Percentiles rank a stretch among this genome's conserved stretches.
Evolutionary conservation across 1,284 basidiomycete genomes (phyloP).

Genomic region (Malassezia globosa): DNA sequence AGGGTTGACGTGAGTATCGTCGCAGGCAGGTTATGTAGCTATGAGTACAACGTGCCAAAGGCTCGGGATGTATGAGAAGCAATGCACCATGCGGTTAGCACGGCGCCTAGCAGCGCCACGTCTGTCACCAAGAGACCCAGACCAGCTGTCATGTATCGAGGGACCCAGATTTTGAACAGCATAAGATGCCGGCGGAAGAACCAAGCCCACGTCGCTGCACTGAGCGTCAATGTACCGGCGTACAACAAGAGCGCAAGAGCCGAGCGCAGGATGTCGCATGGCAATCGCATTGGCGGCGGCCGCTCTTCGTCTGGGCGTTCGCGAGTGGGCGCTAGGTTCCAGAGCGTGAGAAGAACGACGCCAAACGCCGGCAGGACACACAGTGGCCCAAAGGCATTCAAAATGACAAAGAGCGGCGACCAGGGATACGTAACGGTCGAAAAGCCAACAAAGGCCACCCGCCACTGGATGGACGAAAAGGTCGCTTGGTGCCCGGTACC

Average conservation of each 20-base stretch:
- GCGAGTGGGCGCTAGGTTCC: conserved; percentile 66
- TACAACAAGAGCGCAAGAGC: conserved; percentile 61
- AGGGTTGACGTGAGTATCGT: background rate
- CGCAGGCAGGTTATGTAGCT: background rate
- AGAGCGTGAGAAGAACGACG: conserved; percentile 64
- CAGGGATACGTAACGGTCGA: conserved; percentile 61
- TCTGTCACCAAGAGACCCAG: conserved; percentile 50
- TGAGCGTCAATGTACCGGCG: conserved; percentile 56
- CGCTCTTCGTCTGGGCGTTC: background rate
- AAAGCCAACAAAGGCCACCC: conserved; percentile 63
- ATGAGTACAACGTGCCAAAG: conserved; percentile 26
- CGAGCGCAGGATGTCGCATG: conserved; percentile 49
- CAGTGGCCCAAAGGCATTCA: conserved; percentile 69
- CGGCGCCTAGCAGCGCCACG: conserved; percentile 46
- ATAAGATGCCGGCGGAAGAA: conserved; percentile 78
- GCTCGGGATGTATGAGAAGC: conserved; percentile 23
- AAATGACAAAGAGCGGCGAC: conserved; percentile 63
- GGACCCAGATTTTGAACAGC: conserved; percentile 99
- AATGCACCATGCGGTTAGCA: conserved; percentile 21
- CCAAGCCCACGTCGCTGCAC: conserved; percentile 63
- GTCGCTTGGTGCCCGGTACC: conserved; percentile 83
- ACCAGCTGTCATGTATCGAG: conserved; percentile 72
- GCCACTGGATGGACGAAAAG: conserved; percentile 87
- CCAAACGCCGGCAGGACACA: conserved; percentile 58
- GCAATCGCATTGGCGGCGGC: conserved; percentile 12